A percentile compares a stretch with the other conserved stretches of the same genome.
These are phyloP conservation scores for Candida parachauliodes DNA, from an alignment of 805 yeast genomes.

Conservation along the genomic window DNA sequence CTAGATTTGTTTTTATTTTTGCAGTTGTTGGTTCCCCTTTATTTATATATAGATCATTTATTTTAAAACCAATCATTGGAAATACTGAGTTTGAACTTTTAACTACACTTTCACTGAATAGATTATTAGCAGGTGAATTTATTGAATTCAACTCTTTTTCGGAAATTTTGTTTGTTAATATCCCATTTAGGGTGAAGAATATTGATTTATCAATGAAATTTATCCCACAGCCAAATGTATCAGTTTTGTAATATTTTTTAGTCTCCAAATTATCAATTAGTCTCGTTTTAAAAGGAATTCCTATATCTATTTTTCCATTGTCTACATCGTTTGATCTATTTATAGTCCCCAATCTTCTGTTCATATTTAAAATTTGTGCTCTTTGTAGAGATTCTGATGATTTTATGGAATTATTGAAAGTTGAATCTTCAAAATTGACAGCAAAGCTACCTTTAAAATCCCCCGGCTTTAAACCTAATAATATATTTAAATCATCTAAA, in stretches of 20 bases:
- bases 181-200: conserved; percentile 82
- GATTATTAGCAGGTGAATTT: conserved; percentile 17
- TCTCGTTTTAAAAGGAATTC: conserved; percentile 31
- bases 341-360: conserved; percentile 31
- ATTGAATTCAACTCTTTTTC: conserved; percentile 22
- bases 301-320: conserved; percentile 32
- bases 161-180: conserved; percentile 28
- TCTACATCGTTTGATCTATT: conserved; percentile 28
- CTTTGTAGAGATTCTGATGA: conserved; percentile 26
- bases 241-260: conserved; percentile 28
- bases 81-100: conserved; percentile 30
- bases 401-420: conserved; percentile 36
- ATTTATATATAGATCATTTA: conserved; percentile 29
- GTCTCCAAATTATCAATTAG: conserved; percentile 11
- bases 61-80: conserved; percentile 33
- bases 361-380: conserved; percentile 30
- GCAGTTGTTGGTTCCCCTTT: conserved; percentile 16
- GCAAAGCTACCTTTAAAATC: conserved; percentile 40
- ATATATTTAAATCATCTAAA: conserved; percentile 17
- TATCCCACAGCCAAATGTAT: conserved; percentile 80
- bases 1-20: conserved; percentile 52
- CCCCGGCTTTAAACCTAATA: conserved; percentile 35
- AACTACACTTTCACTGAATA: conserved; percentile 18
- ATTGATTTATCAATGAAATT: conserved; percentile 60
- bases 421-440: conserved; percentile 36